Percentiles rank a stretch among this genome's conserved stretches.
Evolutionary conservation across 2,329 filamentous ascomycete genomes (phyloP).

Genomic region (Penicillium sp.): DNA sequence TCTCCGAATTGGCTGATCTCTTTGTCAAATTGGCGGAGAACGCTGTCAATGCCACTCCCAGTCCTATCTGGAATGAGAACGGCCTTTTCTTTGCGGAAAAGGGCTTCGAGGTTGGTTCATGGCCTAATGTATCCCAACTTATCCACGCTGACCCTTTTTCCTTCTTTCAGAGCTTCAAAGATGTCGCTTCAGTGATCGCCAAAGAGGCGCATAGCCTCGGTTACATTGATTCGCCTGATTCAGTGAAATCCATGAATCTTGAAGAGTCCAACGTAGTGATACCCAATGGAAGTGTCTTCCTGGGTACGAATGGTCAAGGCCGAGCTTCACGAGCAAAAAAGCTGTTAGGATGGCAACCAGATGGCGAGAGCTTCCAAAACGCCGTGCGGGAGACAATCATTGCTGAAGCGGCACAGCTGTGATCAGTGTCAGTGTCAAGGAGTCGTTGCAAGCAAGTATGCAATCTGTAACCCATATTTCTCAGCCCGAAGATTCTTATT

Average conservation of each 20-base stretch:
- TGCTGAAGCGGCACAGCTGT: slow-evolving; percentile 1
- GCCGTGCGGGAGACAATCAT: not conserved
- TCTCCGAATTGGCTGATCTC: slow-evolving; percentile 56
- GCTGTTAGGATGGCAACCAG: not conserved
- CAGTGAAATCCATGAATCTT: slow-evolving; percentile 1
- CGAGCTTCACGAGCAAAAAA: not conserved
- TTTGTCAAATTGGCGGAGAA: slow-evolving; percentile 53
- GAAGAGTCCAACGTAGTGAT: slow-evolving; percentile 5
- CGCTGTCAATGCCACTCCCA: slow-evolving; percentile 25
- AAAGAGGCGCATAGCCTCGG: slow-evolving; percentile 3
- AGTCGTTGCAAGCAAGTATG: not conserved
- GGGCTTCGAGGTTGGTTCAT: slow-evolving; percentile 2
- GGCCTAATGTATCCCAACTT: not conserved
- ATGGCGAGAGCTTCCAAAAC: not conserved
- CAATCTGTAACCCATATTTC: not conserved
- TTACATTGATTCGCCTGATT: slow-evolving; percentile 1
- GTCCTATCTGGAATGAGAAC: slow-evolving; percentile 16
- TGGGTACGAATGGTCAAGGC: slow-evolving; percentile 5
- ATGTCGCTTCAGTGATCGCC: not conserved
- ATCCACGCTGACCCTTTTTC: not conserved
- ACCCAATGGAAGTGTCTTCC: not conserved
- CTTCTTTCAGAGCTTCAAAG: slow-evolving; percentile 3
- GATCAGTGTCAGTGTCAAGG: not conserved
- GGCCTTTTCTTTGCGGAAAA: slow-evolving; percentile 18
- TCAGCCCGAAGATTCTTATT: not conserved